Evolutionary conservation across 2,329 filamentous ascomycete species (phyloP).

Genomic region (Aspergillus neoniger): DNA sequence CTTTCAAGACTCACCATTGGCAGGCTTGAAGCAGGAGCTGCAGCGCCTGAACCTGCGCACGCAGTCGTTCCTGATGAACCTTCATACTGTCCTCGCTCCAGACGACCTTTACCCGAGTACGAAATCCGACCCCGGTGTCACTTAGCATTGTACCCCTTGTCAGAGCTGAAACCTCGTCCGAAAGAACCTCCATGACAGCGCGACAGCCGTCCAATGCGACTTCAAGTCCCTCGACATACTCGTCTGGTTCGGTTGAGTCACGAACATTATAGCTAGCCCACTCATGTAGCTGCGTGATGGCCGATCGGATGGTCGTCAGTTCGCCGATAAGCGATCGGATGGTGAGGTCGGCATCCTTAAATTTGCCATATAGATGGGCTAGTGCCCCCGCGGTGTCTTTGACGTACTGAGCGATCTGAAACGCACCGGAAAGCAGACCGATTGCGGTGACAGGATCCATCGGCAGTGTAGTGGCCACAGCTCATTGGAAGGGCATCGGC

Average conservation of each 20-base stretch:
- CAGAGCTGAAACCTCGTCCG: conserved; percentile 36
- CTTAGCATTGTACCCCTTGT: conserved; percentile 24
- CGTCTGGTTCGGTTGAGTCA: conserved; percentile 26
- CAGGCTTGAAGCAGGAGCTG: conserved; percentile 42
- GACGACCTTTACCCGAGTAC: conserved; percentile 30
- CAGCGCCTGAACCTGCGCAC: conserved; percentile 40
- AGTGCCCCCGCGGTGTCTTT: conserved; percentile 36
- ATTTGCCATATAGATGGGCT: conserved; percentile 37
- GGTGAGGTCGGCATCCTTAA: conserved; percentile 40
- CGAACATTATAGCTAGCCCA: conserved; percentile 33
- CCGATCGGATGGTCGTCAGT: conserved; percentile 38
- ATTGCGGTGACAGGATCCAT: conserved; percentile 42
- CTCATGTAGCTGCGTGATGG: conserved; percentile 40
- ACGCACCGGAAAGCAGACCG: conserved; percentile 35
- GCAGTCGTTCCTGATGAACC: conserved; percentile 38
- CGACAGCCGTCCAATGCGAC: conserved; percentile 40
- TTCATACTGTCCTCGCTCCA: conserved; percentile 44
- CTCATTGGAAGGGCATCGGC: not conserved
- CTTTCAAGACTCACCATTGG: conserved; percentile 36
- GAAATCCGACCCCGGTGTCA: conserved; percentile 26
- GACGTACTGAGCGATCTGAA: conserved; percentile 39
- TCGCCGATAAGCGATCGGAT: conserved; percentile 41
- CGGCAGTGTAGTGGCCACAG: not conserved
- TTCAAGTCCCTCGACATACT: conserved; percentile 33
- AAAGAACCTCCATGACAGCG: conserved; percentile 39